Base-by-base conservation (phyloP, 1,284 basidiomycete species). In the Fistulinella cinereoalba region DNA sequence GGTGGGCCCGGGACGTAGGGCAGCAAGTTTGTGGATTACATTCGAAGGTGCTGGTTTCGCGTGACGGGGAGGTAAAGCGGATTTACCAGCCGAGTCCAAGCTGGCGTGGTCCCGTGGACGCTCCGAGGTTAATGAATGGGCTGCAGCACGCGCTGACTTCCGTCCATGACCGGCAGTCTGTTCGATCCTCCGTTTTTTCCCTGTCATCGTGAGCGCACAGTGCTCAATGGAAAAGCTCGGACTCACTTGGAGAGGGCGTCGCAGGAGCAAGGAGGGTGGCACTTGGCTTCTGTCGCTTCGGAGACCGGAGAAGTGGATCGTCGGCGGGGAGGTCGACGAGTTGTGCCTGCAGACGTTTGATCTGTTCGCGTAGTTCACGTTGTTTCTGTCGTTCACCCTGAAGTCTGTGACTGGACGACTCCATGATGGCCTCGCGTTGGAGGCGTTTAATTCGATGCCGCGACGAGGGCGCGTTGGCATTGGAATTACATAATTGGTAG, bases 211-310 rank as follows among this genome's bases (percentile, higher is more conserved):
- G 32, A 41, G 37, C 47, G 44, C 56, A 42, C 47, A 47, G 49
- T 39, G 27, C 51, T 39, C 18, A 15, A 39, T 37, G 6, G 22
- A 47, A 44, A 24, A 6, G 3, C 13, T 13, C 27, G n/a, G 13
- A 64, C 79, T 62, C 54, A 87, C 85, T 84, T 3, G 82, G 81
- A 37, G 85, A 85, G 15, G 85, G 86, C 3, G 85, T 86, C 0
- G 77, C 67, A 21, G 84, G 84, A 1, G 75, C 84, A 4, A 88
- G 64, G 7, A 80, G 56, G 2, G 64, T 65, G 8, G 67, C 53
- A 19, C 71, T 69, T 13, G 62, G 54, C 39, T 70, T 66, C 58
- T 74, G 80, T 49, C 79, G 69, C 61, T 80, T 79, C 12, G 79
- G 76, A 7, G 79, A 76, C 12, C 27, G 56, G 7, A 60, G 52